A percentile compares a stretch with the other conserved stretches of the same genome.
These are phyloP conservation scores for Myriosclerotinia curreyana DNA, from an alignment of 2,329 filamentous ascomycete genomes.

Conservation along the genomic window DNA sequence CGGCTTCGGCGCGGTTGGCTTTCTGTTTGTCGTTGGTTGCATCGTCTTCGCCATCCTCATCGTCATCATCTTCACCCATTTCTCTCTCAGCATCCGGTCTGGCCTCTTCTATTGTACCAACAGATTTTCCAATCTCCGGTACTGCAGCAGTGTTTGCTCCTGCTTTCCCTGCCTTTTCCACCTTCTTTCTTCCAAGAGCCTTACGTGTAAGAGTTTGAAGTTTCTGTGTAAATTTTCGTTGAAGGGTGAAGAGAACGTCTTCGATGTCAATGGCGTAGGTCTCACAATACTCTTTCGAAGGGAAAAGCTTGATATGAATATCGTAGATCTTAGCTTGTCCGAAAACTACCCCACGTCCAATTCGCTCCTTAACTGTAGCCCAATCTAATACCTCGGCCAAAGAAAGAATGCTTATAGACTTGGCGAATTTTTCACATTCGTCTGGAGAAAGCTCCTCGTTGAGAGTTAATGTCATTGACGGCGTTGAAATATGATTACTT, in stretches of 20 bases:
- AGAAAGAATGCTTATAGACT: constrained; percentile 83
- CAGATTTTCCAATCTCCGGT: constrained; percentile 69
- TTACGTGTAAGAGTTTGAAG: constrained; percentile 68
- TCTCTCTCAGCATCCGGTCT: constrained; percentile 43
- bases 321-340: constrained; percentile 80
- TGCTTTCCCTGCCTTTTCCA: constrained; percentile 52
- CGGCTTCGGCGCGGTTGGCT: constrained; percentile 73
- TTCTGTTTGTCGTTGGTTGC: constrained; percentile 71
- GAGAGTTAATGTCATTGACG: constrained; percentile 80
- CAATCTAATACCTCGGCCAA: constrained; percentile 81
- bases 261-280: constrained; percentile 79
- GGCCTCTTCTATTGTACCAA: constrained; percentile 54
- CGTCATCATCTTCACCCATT: constrained; percentile 53
- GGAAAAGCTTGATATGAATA: constrained; percentile 79
- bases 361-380: constrained; percentile 74
- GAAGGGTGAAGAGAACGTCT: constrained; percentile 78
- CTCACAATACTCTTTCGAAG: constrained; percentile 74
- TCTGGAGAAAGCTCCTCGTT: constrained; percentile 67
- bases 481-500: constrained; percentile 82
- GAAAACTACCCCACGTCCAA: constrained; percentile 67
- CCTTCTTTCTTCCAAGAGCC: constrained; percentile 81
- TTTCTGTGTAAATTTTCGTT: constrained; percentile 71
- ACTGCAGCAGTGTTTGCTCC: constrained; percentile 63
- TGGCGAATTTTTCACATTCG: constrained; percentile 77
- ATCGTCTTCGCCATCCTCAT: constrained; percentile 64